phyloP scores from a whole-genome alignment of 257 asterid genomes.

The Lycium barbarum region DNA sequence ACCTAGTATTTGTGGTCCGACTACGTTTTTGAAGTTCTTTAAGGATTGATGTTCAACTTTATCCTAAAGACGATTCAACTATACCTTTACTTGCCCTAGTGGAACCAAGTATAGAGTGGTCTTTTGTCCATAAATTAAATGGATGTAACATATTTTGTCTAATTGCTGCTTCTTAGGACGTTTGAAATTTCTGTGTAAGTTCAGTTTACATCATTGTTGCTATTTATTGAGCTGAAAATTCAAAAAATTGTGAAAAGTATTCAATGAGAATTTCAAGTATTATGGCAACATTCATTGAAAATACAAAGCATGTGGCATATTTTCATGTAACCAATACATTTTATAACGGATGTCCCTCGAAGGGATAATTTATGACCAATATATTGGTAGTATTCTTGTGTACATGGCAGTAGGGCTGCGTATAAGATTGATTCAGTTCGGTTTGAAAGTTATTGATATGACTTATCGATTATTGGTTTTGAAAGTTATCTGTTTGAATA shows the following conservation, averaged over 20 bases:
- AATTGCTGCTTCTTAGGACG: neutral
- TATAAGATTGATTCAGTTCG: too few species aligned
- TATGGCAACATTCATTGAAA: neutral
- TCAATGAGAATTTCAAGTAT: neutral
- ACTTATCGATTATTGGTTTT: too few species aligned
- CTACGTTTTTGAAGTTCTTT: neutral
- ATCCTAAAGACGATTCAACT: neutral
- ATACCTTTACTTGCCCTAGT: neutral
- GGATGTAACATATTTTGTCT: neutral
- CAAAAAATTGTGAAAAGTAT: neutral
- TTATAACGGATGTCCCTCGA: too few species aligned
- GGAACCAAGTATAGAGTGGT: conserved; percentile 16
- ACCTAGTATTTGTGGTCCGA: conserved; percentile 17
- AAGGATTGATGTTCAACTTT: conserved; percentile 32
- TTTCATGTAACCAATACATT: neutral
- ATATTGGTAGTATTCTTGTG: too few species aligned
- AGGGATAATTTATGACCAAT: too few species aligned
- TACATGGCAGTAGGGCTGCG: too few species aligned
- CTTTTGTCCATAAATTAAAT: conserved; percentile 13
- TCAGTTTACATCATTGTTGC: neutral
- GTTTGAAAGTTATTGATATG: too few species aligned
- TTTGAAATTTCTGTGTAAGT: neutral
- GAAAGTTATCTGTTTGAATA: too few species aligned
- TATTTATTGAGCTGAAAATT: neutral
- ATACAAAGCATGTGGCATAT: neutral